Conservation (phyloP, 108 stramenopile species). For the Ochromonas danica region DNA sequence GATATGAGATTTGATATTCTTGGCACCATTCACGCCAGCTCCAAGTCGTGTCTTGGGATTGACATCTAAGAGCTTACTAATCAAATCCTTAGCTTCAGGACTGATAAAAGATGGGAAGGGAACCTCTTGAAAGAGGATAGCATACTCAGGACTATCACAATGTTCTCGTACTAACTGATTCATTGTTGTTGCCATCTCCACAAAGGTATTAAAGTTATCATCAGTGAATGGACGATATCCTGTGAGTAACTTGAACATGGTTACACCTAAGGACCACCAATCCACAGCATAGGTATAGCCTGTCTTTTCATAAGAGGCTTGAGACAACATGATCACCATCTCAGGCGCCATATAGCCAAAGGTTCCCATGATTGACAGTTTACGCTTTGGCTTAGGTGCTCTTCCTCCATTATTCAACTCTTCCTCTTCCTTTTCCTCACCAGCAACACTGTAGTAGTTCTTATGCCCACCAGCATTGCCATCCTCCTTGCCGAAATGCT, state of each 20-base stretch:
- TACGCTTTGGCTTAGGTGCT: constrained; percentile 6
- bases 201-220: constrained; percentile 43
- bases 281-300: constrained; percentile 56
- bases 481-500: constrained; percentile 33
- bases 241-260: constrained; percentile 52
- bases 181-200: constrained; percentile 39
- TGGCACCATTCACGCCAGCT: constrained; percentile 19
- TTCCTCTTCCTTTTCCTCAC: constrained; percentile 25
- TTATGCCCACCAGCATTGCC: no score
- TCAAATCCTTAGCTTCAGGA: constrained; percentile 34
- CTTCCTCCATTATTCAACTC: background rate
- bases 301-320: constrained; percentile 36
- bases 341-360: constrained; percentile 58
- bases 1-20: constrained; percentile 45
- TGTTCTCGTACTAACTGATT: background rate
- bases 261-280: constrained; percentile 60
- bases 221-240: constrained; percentile 51
- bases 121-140: constrained; percentile 47
- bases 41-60: constrained; percentile 45
- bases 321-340: constrained; percentile 42
- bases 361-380: constrained; percentile 27
- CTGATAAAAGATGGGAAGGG: constrained; percentile 45
- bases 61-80: constrained; percentile 41
- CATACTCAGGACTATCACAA: constrained; percentile 41
- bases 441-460: constrained; percentile 32